phyloP scores from a whole-genome alignment of 345 rosid species.

The Adansonia digitata region DNA sequence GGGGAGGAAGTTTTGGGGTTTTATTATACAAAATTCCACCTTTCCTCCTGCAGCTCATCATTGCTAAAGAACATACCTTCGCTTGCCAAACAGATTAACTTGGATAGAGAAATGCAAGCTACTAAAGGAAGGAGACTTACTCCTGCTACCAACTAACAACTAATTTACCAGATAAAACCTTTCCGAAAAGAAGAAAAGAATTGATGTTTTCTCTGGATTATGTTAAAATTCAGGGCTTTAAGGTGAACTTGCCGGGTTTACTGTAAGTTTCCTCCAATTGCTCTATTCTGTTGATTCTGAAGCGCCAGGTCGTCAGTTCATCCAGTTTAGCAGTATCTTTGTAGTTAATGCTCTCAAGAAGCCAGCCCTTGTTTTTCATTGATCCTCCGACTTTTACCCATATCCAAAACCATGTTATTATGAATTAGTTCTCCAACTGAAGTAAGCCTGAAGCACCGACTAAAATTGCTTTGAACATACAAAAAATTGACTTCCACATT shows the following conservation, averaged over 20 bases:
- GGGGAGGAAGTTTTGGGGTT: too few relatives aligned
- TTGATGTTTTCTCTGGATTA: background rate
- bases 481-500: background rate
- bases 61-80: too few relatives aligned
- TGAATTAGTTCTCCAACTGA: background rate
- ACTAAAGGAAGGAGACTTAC: background rate
- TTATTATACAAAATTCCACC: too few relatives aligned
- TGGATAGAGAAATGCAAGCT: background rate
- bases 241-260: constrained; percentile 48
- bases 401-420: background rate
- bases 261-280: constrained; percentile 54
- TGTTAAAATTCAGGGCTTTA: constrained; percentile 30
- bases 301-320: constrained; percentile 79
- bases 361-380: constrained; percentile 82
- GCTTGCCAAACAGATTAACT: background rate
- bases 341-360: constrained; percentile 58
- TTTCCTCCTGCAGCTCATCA: too few relatives aligned
- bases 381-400: constrained; percentile 70
- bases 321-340: constrained; percentile 63
- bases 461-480: background rate
- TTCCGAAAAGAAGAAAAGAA: background rate
- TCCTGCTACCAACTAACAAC: background rate
- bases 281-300: constrained; percentile 60
- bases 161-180: background rate
- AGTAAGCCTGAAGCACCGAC: background rate